These are phyloP conservation scores for Myrmaecium sp. DNA, from an alignment of 2,329 filamentous ascomycete genomes.

Conservation along the genomic window DNA sequence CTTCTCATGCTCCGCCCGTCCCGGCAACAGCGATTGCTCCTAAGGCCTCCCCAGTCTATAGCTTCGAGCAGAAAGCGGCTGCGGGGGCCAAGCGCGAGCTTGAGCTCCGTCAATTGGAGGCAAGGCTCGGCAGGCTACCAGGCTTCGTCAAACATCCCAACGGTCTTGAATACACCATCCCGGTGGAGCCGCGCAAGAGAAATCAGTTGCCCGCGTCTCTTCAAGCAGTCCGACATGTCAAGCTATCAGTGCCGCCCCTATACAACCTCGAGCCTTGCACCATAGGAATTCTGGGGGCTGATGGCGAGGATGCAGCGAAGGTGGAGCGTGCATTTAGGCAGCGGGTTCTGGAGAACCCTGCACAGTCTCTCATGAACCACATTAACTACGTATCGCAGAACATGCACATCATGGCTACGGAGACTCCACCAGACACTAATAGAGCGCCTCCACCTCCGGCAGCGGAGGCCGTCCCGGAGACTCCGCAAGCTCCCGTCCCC, in stretches of 20 bases:
- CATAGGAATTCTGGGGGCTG: conserved; percentile 47
- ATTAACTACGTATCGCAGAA: conserved; percentile 61
- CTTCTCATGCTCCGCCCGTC: neutral
- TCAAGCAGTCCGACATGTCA: conserved; percentile 44
- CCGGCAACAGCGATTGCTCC: neutral
- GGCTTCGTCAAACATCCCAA: conserved; percentile 53
- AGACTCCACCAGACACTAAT: neutral
- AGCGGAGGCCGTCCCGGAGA: neutral
- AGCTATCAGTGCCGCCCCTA: conserved; percentile 50
- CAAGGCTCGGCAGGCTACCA: conserved; percentile 51
- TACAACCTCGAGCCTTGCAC: conserved; percentile 56
- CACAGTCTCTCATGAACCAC: conserved; percentile 53
- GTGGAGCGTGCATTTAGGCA: conserved; percentile 49
- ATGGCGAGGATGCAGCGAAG: conserved; percentile 40
- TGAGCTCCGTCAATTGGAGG: conserved; percentile 57
- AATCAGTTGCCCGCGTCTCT: conserved; percentile 44
- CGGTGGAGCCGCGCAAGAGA: conserved; percentile 48
- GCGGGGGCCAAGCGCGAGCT: conserved; percentile 47
- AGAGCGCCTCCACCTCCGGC: neutral
- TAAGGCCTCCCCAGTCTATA: conserved; percentile 3
- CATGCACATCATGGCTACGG: conserved; percentile 45
- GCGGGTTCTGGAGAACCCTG: conserved; percentile 37
- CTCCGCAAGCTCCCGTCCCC: neutral
- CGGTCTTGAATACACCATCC: conserved; percentile 52
- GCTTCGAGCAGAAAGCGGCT: conserved; percentile 38